A percentile compares a stretch with the other conserved stretches of the same genome.
Evolutionary conservation across 1,284 basidiomycete genomes (phyloP).

Genomic region (Polyporus tsugae): DNA sequence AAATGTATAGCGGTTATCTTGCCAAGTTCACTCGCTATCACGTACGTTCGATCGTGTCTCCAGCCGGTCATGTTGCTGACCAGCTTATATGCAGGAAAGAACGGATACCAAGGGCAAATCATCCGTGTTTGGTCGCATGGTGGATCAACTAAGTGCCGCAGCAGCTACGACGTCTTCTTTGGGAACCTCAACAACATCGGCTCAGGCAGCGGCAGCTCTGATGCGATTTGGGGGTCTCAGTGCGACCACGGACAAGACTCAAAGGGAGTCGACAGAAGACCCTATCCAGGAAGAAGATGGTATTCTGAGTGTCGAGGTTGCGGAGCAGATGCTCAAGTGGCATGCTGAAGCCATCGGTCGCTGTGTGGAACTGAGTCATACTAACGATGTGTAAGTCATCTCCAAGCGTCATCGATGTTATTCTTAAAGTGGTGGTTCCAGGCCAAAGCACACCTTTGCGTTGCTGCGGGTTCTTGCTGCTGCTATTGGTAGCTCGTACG

Average conservation of each 20-base stretch:
- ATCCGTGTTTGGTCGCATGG: conserved; percentile 91
- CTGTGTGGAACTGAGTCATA: conserved; percentile 86
- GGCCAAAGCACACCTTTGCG: conserved; percentile 90
- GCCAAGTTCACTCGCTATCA: conserved; percentile 89
- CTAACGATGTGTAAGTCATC: conserved; percentile 81
- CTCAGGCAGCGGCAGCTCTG: conserved; percentile 82
- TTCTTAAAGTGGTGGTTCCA: conserved; percentile 42
- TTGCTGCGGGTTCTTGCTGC: conserved; percentile 91
- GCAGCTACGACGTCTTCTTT: conserved; percentile 69
- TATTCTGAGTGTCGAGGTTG: conserved; percentile 73
- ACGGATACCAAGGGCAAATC: conserved; percentile 80
- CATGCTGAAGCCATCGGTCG: conserved; percentile 95
- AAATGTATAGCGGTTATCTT: conserved; percentile 84
- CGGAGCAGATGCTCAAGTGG: conserved; percentile 93
- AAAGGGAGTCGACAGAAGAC: conserved; percentile 71
- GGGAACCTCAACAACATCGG: conserved; percentile 70
- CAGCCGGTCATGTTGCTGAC: not conserved
- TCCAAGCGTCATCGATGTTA: not conserved
- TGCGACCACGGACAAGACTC: conserved; percentile 56
- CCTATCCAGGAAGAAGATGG: conserved; percentile 85
- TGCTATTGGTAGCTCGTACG: conserved; percentile 85
- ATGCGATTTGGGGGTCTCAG: conserved; percentile 86
- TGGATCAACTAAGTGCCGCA: conserved; percentile 87
- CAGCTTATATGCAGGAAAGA: conserved; percentile 60
- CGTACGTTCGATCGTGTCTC: conserved; percentile 55